Evolutionary conservation across 192 early-diverging fungal species (phyloP), one percentile per base, ranked within the genome.

Genomic region (Chytriomyces confervae): DNA sequence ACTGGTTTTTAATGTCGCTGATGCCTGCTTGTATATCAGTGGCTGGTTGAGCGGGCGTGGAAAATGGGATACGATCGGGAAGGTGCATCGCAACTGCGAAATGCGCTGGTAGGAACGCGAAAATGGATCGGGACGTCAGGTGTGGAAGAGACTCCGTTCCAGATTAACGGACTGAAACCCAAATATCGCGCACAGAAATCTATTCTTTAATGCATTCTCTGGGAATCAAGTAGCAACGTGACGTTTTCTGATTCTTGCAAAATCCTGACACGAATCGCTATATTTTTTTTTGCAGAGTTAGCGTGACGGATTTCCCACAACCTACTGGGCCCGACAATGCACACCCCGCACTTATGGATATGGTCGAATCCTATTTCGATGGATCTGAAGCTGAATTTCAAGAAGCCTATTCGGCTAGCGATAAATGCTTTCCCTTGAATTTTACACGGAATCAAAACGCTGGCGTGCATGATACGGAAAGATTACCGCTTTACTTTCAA

Each of bases 101-200:
- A 36, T 7, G 43, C 2, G 43, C n/a, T 81, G 6, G 53, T 74
- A 18, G 50, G 51, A 16, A 67, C 80, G 13, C 24, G 64, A 50
- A 81, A 81, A 61, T 79, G 77, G 76, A 81, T 81, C 46, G 80
- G 80, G 13, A 60, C 77, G 61, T 61, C 29, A n/a, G 66, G 62
- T 64, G 24, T 64, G 11, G 7, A 4, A 3, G 10, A 27, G 62
- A 13, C 24, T 18, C 10, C 10, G 29, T 11, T 64, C 29, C 7
- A 0, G 11, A 27, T 23, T 6, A 64, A 64, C 62, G 27, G 11
- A 1, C 3, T 29, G 16, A 0, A 24, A 13, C 0, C 10, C 2
- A 24, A 27, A 24, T 29, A 11, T 27, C 27, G 10, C 27, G 3
- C 9, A 65, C 70, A n/a, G 80, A 81, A 62, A 62, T 65, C 18